phyloP scores from a whole-genome alignment of 495 filamentous ascomycete species.

The Trichoderma gamsii region DNA sequence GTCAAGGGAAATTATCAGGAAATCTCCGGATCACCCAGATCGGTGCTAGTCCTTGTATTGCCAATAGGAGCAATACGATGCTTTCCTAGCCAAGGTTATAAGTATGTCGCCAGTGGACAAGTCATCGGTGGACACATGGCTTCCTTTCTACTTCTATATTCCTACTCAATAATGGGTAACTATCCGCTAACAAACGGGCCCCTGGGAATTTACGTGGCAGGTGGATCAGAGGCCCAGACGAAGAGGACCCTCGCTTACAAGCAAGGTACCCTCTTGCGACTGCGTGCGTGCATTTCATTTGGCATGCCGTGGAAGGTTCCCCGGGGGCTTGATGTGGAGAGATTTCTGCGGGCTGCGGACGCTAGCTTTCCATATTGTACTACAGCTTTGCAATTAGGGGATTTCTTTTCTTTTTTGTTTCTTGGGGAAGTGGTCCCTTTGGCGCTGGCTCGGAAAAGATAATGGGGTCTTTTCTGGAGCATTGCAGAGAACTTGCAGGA shows the following conservation, averaged over 20 bases:
- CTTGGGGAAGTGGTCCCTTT: no score
- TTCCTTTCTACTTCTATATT: not conserved
- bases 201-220: slow-evolving; percentile 5
- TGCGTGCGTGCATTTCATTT: not conserved
- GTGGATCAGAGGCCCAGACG: not conserved
- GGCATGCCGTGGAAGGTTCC: slow-evolving; percentile 5
- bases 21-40: not conserved
- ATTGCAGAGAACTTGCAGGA: not conserved
- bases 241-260: not conserved
- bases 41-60: not conserved
- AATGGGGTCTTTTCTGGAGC: no score
- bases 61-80: not conserved
- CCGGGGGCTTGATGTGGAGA: not conserved
- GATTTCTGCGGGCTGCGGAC: not conserved
- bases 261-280: not conserved
- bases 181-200: not conserved
- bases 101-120: not conserved
- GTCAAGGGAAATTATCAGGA: not conserved
- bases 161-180: not conserved
- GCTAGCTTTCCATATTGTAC: no score
- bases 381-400: not conserved
- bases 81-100: not conserved
- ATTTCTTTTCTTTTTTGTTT: not conserved
- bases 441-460: no score
- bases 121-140: slow-evolving; percentile 3